phyloP scores from a whole-genome alignment of 805 yeast genomes.

The Peterozyma toletana region DNA sequence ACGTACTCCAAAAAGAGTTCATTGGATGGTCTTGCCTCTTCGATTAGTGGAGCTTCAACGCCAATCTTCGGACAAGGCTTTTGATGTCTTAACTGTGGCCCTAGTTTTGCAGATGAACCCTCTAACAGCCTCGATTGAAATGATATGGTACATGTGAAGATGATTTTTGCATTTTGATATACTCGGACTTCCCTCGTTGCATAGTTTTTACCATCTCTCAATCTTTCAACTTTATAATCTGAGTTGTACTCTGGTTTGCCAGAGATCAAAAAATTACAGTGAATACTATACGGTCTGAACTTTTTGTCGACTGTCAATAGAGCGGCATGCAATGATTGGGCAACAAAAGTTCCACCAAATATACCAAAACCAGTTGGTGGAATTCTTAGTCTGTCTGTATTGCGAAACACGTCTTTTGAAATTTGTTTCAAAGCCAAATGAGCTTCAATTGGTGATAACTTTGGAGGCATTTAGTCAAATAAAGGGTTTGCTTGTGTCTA shows the following conservation, averaged over 20 bases:
- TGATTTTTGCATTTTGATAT: constrained; percentile 42
- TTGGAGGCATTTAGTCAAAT: background rate
- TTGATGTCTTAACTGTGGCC: constrained; percentile 22
- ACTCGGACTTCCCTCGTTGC: constrained; percentile 48
- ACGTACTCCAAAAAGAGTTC: constrained; percentile 22
- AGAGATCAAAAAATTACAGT: constrained; percentile 52
- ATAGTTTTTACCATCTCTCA: constrained; percentile 47
- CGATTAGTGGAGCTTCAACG: constrained; percentile 18
- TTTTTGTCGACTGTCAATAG: constrained; percentile 38
- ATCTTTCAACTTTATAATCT: constrained; percentile 42
- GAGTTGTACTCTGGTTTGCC: constrained; percentile 41
- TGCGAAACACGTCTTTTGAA: constrained; percentile 2
- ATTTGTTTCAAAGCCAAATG: constrained; percentile 3
- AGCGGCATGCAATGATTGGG: constrained; percentile 42
- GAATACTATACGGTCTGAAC: constrained; percentile 53
- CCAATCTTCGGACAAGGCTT: constrained; percentile 20
- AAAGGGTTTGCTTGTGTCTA: no score
- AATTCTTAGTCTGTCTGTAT: constrained; percentile 1
- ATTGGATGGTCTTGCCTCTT: constrained; percentile 19
- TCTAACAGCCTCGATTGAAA: constrained; percentile 26
- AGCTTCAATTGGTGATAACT: constrained; percentile 3
- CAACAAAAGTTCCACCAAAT: constrained; percentile 6
- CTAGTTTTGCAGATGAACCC: constrained; percentile 23
- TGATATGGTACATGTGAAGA: constrained; percentile 45
- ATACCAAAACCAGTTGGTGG: background rate